Evolutionary conservation across 1,139 yeast species (phyloP), one percentile per base, ranked within the genome.

Genomic region (Casaregolazyma lundiana): DNA sequence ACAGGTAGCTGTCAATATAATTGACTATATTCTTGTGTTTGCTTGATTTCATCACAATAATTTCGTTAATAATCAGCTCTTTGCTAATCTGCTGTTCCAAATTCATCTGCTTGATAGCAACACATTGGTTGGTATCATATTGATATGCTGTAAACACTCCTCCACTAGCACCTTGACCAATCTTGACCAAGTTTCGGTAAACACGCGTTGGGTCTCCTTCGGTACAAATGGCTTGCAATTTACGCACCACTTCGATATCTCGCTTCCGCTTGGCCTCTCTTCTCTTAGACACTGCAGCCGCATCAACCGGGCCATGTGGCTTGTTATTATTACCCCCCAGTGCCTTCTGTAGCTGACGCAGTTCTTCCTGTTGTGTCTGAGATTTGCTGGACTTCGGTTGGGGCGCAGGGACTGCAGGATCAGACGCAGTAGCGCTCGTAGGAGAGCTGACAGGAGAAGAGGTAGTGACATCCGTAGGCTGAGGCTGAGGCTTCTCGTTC

Each of bases 131-230:
- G 8, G 77, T 73, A 17, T 77, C 77, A 22, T 67, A 67, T 57
- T 84, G 89, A 60, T 83, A 81, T 0, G 97, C 97, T 35, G 95
- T 87, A 63, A 83, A 92, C 41, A 92, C 98, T 45, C 97, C 97
- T 49, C 98, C 98, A 35, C 95, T 83, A 0, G 98, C 98, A 61
- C 98, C 98, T 69, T 92, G 97, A 4, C 98, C 98, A 61, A 92
- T 84, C 69, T 92, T 90, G 16, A 76, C 72, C 51, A 90, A 71
- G 60, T 81, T 82, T 41, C 74, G 71, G 65, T 87, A 94, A 43
- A 77, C 65, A 46, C 72, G 72, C 30, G 81, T 79, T n/a, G 99
- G 98, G 65, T 94, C 95, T 2, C 92, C 95, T 35, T 79, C 81
- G 2, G 88, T 77, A 61, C 97, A 92, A 42, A 92, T 90, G 37